Evolutionary conservation across 208 protist genomes (phyloP).

Genomic region (Tritrichomonas foetus): DNA sequence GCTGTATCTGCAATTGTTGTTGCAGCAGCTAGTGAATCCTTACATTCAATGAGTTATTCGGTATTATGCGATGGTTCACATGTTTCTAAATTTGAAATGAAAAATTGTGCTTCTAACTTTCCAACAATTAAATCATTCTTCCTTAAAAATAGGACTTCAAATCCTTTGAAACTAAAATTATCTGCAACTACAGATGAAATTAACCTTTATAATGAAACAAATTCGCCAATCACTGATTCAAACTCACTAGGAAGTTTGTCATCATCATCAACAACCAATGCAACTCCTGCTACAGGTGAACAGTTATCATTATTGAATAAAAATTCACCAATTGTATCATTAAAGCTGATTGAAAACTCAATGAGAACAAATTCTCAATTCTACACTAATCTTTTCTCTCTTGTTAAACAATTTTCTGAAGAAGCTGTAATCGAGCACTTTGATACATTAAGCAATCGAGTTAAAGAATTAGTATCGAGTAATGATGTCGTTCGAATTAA

Average conservation of each 20-base stretch:
- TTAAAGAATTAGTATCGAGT: neutral
- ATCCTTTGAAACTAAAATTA: neutral
- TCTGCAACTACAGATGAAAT: neutral
- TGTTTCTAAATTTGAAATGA: neutral
- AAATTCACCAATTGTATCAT: neutral
- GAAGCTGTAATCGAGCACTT: neutral
- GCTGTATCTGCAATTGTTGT: neutral
- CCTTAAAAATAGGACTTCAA: neutral
- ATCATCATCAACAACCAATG: neutral
- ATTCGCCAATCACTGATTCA: neutral
- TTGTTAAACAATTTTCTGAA: neutral
- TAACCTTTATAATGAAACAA: neutral
- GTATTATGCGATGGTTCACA: neutral
- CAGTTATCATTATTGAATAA: neutral
- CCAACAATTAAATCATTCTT: neutral
- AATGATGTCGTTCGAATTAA: neutral
- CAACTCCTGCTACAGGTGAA: neutral
- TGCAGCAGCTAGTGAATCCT: neutral
- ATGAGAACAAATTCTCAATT: slow-evolving; percentile 6
- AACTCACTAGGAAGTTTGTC: neutral
- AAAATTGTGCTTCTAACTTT: neutral
- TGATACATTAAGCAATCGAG: neutral
- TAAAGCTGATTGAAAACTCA: neutral
- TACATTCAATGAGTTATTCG: slow-evolving; percentile 24
- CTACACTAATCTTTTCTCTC: neutral